phyloP scores from a whole-genome alignment of 2,329 filamentous ascomycete genomes.

The Westerdykella sp. region DNA sequence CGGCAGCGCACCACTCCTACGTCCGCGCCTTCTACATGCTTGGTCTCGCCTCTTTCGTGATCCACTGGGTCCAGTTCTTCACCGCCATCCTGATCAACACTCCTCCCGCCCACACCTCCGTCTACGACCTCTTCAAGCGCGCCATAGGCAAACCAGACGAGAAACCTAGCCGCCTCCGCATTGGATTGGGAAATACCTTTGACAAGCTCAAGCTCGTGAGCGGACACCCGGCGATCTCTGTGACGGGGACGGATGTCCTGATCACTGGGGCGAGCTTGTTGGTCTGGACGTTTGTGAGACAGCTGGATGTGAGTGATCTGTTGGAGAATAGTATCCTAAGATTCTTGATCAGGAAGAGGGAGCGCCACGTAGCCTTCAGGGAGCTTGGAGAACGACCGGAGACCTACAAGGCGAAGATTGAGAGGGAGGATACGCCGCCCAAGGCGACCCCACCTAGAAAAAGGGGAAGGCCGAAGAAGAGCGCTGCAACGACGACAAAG shows the following conservation, averaged over 20 bases:
- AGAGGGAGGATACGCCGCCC: constrained; percentile 6
- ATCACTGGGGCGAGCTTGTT: constrained; percentile 51
- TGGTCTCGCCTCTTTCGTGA: constrained; percentile 39
- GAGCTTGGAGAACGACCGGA: not conserved
- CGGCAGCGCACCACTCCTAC: constrained; percentile 39
- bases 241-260: constrained; percentile 54
- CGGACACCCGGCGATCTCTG: constrained; percentile 54
- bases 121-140: constrained; percentile 30
- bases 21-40: constrained; percentile 45
- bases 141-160: constrained; percentile 44
- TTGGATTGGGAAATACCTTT: constrained; percentile 18
- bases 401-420: constrained; percentile 1
- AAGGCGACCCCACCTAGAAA: constrained; percentile 6
- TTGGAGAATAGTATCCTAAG: constrained; percentile 34
- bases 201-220: constrained; percentile 45
- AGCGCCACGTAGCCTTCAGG: constrained; percentile 25
- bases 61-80: constrained; percentile 44
- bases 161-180: constrained; percentile 16
- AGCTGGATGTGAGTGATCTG: constrained; percentile 48
- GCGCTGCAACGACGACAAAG: constrained; percentile 7
- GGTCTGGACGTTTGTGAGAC: constrained; percentile 52
- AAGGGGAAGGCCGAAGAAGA: constrained; percentile 26
- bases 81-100: constrained; percentile 44
- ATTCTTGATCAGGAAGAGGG: constrained; percentile 14
- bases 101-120: constrained; percentile 40